phyloP scores from a whole-genome alignment of 2,329 filamentous ascomycete genomes.

The Sclerotinia trifoliorum region DNA sequence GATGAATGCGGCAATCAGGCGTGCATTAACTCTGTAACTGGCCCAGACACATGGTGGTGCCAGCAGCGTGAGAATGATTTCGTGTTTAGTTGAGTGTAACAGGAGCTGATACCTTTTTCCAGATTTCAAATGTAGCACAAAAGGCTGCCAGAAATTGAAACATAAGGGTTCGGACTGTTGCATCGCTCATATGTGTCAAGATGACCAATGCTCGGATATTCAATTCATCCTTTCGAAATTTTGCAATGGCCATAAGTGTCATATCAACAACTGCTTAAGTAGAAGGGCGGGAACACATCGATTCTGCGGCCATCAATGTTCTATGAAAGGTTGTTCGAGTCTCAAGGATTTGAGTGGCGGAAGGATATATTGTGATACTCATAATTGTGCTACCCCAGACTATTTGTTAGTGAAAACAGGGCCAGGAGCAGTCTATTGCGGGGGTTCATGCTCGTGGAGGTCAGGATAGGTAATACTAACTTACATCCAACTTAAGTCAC shows the following conservation, averaged over 20 bases:
- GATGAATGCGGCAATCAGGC: too few relatives aligned
- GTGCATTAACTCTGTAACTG: too few relatives aligned
- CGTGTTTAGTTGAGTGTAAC: not conserved
- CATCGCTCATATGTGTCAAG: not conserved
- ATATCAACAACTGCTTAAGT: not conserved
- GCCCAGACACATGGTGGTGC: not conserved
- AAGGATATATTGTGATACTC: not conserved
- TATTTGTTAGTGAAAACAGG: too few relatives aligned
- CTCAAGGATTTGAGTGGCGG: not conserved
- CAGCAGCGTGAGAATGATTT: not conserved
- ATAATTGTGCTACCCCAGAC: not conserved
- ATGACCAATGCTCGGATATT: not conserved
- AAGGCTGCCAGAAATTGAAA: not conserved
- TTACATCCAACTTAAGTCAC: too few relatives aligned
- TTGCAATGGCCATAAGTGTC: not conserved
- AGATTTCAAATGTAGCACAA: not conserved
- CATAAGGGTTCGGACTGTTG: not conserved
- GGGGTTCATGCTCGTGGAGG: too few relatives aligned
- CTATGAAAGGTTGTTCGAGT: not conserved
- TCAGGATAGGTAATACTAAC: too few relatives aligned
- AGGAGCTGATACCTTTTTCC: not conserved
- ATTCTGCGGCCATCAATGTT: not conserved
- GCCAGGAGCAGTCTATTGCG: too few relatives aligned
- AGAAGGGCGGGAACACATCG: rapidly evolving
- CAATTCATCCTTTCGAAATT: not conserved